Conservation (phyloP, 2,329 filamentous ascomycete species). For the Fusarium drepaniforme region DNA sequence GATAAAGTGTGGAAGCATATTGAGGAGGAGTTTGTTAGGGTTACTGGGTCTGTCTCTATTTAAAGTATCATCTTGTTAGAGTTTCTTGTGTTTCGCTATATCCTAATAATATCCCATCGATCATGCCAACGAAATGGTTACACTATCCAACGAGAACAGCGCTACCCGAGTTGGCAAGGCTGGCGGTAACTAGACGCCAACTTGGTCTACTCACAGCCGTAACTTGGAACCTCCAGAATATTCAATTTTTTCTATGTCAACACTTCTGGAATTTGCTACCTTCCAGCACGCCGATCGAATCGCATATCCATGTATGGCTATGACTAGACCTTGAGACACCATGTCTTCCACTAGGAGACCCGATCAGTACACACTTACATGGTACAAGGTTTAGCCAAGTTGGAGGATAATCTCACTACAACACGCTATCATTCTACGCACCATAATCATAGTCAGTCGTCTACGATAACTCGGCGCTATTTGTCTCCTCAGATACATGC, state of each 20-base stretch:
- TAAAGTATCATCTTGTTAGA: not conserved
- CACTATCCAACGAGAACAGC: not conserved
- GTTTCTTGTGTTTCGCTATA: not conserved
- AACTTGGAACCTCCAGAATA: not conserved
- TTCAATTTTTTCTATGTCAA: not conserved
- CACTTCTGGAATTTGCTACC: not conserved
- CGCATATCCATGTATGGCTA: not conserved
- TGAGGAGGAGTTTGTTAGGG: slow-evolving; percentile 40
- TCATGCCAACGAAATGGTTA: not conserved
- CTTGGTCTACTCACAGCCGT: not conserved
- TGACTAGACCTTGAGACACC: not conserved
- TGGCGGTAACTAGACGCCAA: not conserved
- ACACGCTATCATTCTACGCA: not conserved
- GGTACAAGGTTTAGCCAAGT: not conserved
- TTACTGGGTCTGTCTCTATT: slow-evolving; percentile 17
- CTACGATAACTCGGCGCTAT: not conserved
- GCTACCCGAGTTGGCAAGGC: not conserved
- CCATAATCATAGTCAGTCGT: not conserved
- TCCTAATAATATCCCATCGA: not conserved
- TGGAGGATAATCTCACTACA: not conserved
- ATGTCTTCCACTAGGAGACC: not conserved
- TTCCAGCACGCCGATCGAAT: not conserved
- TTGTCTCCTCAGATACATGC: not conserved
- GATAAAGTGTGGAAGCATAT: slow-evolving; percentile 41
- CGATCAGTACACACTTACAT: not conserved